A percentile compares a stretch with the other conserved stretches of the same genome.
Evolutionary conservation across 1,284 basidiomycete genomes (phyloP).

Genomic region (Ganoderma boninense): DNA sequence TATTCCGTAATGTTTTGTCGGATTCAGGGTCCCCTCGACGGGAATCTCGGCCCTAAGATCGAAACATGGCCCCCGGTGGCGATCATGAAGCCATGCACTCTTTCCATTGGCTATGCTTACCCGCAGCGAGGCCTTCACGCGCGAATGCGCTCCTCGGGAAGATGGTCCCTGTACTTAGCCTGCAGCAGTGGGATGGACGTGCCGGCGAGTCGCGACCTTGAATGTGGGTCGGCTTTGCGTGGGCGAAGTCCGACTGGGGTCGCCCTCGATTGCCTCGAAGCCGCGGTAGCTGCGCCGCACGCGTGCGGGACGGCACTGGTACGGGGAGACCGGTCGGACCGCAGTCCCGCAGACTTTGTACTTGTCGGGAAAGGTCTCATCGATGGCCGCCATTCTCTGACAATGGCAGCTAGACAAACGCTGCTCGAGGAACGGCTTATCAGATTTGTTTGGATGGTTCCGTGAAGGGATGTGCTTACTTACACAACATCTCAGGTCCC

Average conservation of each 20-base stretch:
- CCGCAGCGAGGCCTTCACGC: neutral
- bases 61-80: neutral
- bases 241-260: neutral
- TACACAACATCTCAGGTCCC: neutral
- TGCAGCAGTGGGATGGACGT: neutral
- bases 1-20: conserved; percentile 6
- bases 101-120: conserved; percentile 6
- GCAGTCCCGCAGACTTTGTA: conserved; percentile 6
- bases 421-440: neutral
- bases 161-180: neutral
- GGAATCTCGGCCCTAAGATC: conserved; percentile 18
- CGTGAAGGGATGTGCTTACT: neutral
- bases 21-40: conserved; percentile 10
- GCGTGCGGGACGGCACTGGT: conserved; percentile 1
- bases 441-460: conserved; percentile 4
- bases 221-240: neutral
- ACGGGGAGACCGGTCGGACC: conserved; percentile 4
- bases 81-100: conserved; percentile 18
- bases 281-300: conserved; percentile 3
- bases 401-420: neutral
- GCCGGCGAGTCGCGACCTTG: neutral
- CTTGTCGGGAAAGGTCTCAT: neutral
- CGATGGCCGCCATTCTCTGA: neutral
- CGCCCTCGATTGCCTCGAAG: neutral
- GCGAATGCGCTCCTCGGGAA: neutral